Percentiles rank a stretch among this genome's conserved stretches.
phyloP scores from a whole-genome alignment of 2,329 filamentous ascomycete genomes.

The Celoporthe dispersa region DNA sequence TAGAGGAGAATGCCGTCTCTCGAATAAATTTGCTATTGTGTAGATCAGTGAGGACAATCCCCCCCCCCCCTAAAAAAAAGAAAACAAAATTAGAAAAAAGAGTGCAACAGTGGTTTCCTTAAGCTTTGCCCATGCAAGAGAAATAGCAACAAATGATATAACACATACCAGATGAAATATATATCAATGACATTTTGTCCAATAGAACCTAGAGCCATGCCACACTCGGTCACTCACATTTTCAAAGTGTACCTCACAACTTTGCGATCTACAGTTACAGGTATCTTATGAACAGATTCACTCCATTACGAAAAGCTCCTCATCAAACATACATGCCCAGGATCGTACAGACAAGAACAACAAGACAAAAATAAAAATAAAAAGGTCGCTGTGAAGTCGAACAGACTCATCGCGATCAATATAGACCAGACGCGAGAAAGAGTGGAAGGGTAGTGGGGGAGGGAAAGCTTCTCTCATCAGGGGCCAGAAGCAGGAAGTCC shows the following conservation, averaged over 20 bases:
- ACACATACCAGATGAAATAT: not conserved
- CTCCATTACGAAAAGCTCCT: not conserved
- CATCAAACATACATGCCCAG: not conserved
- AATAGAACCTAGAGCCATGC: not conserved
- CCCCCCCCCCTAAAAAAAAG: no score
- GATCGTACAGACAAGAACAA: not conserved
- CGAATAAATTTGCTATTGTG: not conserved
- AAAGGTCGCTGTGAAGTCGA: not conserved
- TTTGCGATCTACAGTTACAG: not conserved
- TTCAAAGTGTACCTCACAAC: not conserved
- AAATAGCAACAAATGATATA: not conserved
- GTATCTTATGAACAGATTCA: not conserved
- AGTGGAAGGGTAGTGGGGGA: not conserved
- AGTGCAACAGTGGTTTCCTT: no score
- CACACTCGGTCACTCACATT: not conserved
- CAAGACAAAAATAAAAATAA: not conserved
- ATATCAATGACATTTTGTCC: not conserved
- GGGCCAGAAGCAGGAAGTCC: not conserved
- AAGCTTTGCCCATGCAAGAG: not conserved
- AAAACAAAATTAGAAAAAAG: not conserved
- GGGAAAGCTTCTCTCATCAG: not conserved
- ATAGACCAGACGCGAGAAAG: not conserved
- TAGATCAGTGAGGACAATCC: not conserved
- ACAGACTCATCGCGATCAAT: not conserved
- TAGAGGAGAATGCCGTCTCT: conserved; percentile 5